A percentile compares a stretch with the other conserved stretches of the same genome.
Conservation (phyloP, 2,329 filamentous ascomycete genomes). For the Apiospora marii region DNA sequence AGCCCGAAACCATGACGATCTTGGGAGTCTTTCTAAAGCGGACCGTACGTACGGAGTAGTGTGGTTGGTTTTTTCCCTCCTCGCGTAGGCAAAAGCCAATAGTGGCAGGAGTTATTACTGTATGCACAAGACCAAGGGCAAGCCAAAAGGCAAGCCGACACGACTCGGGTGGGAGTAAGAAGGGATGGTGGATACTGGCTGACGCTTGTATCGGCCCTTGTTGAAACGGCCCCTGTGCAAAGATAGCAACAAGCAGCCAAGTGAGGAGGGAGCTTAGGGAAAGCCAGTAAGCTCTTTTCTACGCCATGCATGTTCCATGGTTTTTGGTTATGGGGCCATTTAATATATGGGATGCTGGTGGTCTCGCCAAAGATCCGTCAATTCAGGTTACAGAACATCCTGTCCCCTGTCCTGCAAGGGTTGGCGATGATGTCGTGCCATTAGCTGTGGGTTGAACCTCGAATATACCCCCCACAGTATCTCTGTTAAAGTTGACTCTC, state of each 20-base stretch:
- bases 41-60: not conserved
- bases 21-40: not conserved
- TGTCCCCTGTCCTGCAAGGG: conserved; percentile 19
- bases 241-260: conserved; percentile 21
- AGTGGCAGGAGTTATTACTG: conserved; percentile 1
- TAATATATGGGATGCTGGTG: conserved; percentile 20
- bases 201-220: conserved; percentile 22
- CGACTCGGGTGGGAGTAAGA: conserved; percentile 15
- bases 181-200: conserved; percentile 19
- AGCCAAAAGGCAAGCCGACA: conserved; percentile 10
- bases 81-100: not conserved
- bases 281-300: conserved; percentile 16
- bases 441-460: conserved; percentile 8
- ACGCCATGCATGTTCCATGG: conserved; percentile 12
- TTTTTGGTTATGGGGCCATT: conserved; percentile 17
- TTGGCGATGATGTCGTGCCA: conserved; percentile 22
- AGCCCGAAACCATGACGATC: conserved; percentile 20
- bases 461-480: conserved; percentile 21
- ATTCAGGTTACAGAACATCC: conserved; percentile 22
- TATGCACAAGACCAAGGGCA: not conserved
- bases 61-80: not conserved
- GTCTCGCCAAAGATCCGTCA: conserved; percentile 23
- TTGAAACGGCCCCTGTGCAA: conserved; percentile 21
- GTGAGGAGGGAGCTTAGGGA: conserved; percentile 4
- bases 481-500: conserved; percentile 20